Evolutionary conservation across 805 yeast genomes (phyloP).

Genomic region (Candida ficus): DNA sequence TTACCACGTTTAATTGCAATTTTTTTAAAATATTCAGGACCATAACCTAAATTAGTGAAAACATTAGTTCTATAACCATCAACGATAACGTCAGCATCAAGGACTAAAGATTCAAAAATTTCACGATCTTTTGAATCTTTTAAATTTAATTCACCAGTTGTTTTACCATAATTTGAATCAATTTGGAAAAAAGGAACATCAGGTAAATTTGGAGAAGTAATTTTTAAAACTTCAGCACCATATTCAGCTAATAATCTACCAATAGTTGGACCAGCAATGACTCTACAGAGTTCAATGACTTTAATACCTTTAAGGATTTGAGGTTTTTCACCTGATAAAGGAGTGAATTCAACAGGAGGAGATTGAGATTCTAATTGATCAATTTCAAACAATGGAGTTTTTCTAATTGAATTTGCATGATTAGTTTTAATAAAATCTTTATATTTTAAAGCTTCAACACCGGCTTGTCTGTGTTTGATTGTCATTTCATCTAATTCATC

Average conservation of each 20-base stretch:
- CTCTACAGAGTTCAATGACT: slow-evolving; percentile 7
- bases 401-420: slow-evolving; percentile 1
- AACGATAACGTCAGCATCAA: slow-evolving; percentile 5
- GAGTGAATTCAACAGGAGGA: neutral
- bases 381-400: slow-evolving; percentile 1
- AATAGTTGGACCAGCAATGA: slow-evolving; percentile 9
- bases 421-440: slow-evolving; percentile 2
- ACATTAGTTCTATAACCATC: slow-evolving; percentile 8
- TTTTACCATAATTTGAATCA: slow-evolving; percentile 5
- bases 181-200: slow-evolving; percentile 9
- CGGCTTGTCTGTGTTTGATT: slow-evolving; percentile 3
- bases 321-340: neutral
- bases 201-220: slow-evolving; percentile 3
- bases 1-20: slow-evolving; percentile 2
- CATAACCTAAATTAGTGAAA: slow-evolving; percentile 5
- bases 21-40: slow-evolving; percentile 1
- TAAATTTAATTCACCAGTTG: slow-evolving; percentile 2
- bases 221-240: slow-evolving; percentile 7
- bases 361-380: neutral
- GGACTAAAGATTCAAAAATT: slow-evolving; percentile 1
- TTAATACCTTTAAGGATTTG: slow-evolving; percentile 5
- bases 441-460: slow-evolving; percentile 7
- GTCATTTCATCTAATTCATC: slow-evolving; percentile 6
- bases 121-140: neutral
- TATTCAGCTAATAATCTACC: slow-evolving; percentile 7